A percentile compares a stretch with the other conserved stretches of the same genome.
These are phyloP conservation scores for Alternaria arborescens DNA, from an alignment of 2,329 filamentous ascomycete species.

Conservation along the genomic window DNA sequence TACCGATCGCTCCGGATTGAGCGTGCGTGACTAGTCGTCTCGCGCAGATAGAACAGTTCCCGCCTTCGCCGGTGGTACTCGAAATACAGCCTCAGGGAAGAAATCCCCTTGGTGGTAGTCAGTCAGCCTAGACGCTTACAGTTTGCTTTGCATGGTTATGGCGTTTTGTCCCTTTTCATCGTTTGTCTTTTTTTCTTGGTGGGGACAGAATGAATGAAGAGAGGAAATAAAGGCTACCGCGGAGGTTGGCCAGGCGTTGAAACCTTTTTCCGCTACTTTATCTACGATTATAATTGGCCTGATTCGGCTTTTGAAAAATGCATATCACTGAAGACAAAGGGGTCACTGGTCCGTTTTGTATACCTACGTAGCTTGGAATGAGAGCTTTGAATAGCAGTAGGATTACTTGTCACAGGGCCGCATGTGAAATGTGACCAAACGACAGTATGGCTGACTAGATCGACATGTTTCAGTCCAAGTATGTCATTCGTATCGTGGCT, in stretches of 20 bases:
- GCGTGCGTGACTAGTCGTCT: conserved; percentile 62
- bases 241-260: conserved; percentile 2
- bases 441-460: too few species aligned
- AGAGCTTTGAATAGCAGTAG: too few species aligned
- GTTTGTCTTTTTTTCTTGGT: background rate
- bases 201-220: background rate
- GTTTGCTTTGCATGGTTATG: background rate
- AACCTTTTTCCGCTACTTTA: background rate
- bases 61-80: background rate
- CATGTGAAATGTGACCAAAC: too few species aligned
- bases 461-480: background rate
- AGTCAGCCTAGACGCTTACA: background rate
- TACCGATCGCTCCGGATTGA: conserved; percentile 81
- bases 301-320: background rate
- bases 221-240: conserved; percentile 1
- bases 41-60: background rate
- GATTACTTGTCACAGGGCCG: too few species aligned
- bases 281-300: background rate
- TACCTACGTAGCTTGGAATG: background rate
- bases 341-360: background rate
- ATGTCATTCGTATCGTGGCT: background rate
- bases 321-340: background rate
- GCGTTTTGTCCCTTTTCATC: background rate
- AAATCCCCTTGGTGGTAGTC: background rate
- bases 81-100: background rate